Evolutionary conservation across 768 basidiomycete genomes (phyloP), one percentile per base, ranked within the genome.

Genomic region (Multifurca ochricompacta): DNA sequence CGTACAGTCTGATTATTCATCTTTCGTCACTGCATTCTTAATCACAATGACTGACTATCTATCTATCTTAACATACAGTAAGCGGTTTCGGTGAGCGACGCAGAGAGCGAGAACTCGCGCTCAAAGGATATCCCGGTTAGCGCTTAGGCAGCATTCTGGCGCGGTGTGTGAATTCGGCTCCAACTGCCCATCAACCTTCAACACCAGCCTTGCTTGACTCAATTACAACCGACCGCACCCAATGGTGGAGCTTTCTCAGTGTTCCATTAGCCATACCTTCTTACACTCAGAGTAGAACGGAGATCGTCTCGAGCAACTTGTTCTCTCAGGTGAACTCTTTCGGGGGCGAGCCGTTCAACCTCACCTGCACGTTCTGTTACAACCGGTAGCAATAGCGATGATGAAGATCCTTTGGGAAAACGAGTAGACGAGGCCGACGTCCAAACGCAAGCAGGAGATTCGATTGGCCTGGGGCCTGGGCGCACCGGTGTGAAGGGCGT

Each of bases 401-500:
- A 64, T 35, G 67, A 72, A 16, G 74, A 71, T 58, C 72, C 70
- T 42, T 74, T 34, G 42, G 21, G 41, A 8, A 42, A 27, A 6
- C 42, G 18, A 7, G 16, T 16, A 3, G 41, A 47, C 18, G 73
- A 75, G 53, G 75, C 74, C 34, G 73, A 79, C 59, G 53, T 71
- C 62, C 74, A 49, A 67, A 71, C 62, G 54, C 58, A 50, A 7
- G 68, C 70, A 56, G 64, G 71, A 44, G 80, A 84, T 51, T 82
- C 83, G 11, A 88, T 91, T 46, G 87, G 90, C 8, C 86, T 91
- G 85, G 87, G 84, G 3, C 86, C 86, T 9, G 89, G 89, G 4
- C 75, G 90, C 25, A 92, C 90, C 5, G 90, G 90, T 19, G 90
- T 91, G 43, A 92, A 92, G 61, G 89, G 90, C 23, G 90, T 92